Evolutionary conservation across 371 early-diverging fungal genomes (phyloP), one percentile per base, ranked within the genome.

Genomic region (Apophysomyces trapeziformis): DNA sequence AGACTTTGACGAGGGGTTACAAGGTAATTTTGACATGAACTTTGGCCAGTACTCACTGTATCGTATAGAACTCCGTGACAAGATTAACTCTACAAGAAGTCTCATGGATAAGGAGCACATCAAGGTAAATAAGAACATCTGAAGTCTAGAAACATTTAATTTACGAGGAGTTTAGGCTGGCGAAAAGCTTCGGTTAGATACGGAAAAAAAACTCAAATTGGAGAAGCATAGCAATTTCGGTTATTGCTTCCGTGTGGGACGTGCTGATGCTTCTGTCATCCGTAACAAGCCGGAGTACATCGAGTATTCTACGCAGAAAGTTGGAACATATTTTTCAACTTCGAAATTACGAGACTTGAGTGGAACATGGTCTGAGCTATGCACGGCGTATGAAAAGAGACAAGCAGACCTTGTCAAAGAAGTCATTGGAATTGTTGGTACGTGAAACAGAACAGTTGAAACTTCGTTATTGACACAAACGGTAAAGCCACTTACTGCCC

Each of bases 311-410:
- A 95, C 96, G n/a, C 93, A 91, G 65, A 96, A 95, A 69, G 87
- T 91, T 18, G 98, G 98, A 7, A 92, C 93, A 0, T 82, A 89
- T 12, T 97, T 97, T 72, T 93, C 96, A 0, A 97, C 95, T 0
- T 63, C 79, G 7, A 78, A 73, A 26, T 66, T 99, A 68, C 82
- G 89, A 41, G 63, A 67, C 7, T 65, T 93, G 44, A 89, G 83
- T 68, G 70, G 73, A 12, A 61, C 77, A 14, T 87, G 84, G 68
- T 71, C 60, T 1, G 88, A 91, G 11, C 61, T 87, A 2, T 72
- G 81, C 7, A 72, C 60, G 0, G 67, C 83, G 59, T 99, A 96
- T 65, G 84, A 87, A 7, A 72, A 78, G 18, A 79, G 85, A 39
- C 97, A 97, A 71, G 70, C 78, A 13, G 80, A 82, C 0, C 70